A percentile compares a stretch with the other conserved stretches of the same genome.
Conservation (phyloP, 2,329 filamentous ascomycete genomes). For the Talaromyces sp. region DNA sequence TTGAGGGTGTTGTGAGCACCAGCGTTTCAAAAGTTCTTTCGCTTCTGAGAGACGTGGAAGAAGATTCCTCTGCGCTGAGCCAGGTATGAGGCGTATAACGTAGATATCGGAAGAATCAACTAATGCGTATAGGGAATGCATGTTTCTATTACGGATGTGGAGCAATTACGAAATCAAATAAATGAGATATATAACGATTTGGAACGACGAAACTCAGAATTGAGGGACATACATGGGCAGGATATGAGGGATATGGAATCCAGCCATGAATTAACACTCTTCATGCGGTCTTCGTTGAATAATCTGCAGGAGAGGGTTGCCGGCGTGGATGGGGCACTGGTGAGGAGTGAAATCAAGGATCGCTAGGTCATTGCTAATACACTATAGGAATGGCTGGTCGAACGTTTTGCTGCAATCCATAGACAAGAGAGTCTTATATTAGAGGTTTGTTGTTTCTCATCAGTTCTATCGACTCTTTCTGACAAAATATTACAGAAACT, state of each 20-base stretch:
- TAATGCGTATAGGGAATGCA: slow-evolving; percentile 27
- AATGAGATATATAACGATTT: slow-evolving; percentile 25
- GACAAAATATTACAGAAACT: slow-evolving; percentile 27
- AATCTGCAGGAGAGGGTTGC: slow-evolving; percentile 28
- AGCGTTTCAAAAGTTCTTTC: slow-evolving; percentile 20
- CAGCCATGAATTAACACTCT: slow-evolving; percentile 26
- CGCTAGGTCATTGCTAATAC: background rate
- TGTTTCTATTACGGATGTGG: slow-evolving; percentile 22
- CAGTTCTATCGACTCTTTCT: background rate
- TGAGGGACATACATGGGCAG: slow-evolving; percentile 23
- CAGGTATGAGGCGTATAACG: slow-evolving; percentile 18
- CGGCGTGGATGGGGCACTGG: slow-evolving; percentile 32
- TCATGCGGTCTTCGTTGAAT: slow-evolving; percentile 31
- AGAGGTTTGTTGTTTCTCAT: slow-evolving; percentile 23
- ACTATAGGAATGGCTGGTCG: slow-evolving; percentile 30
- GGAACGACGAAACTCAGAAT: slow-evolving; percentile 24
- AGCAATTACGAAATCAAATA: slow-evolving; percentile 24
- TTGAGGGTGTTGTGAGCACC: slow-evolving; percentile 23
- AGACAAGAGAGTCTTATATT: slow-evolving; percentile 31
- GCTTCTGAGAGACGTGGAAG: slow-evolving; percentile 19
- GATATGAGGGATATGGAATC: slow-evolving; percentile 19
- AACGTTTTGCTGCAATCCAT: slow-evolving; percentile 24
- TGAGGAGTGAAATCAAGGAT: slow-evolving; percentile 15
- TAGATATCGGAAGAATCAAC: background rate
- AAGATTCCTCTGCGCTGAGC: slow-evolving; percentile 18